phyloP scores from a whole-genome alignment of 106 monocot species.

The Amphibolis antarctica region DNA sequence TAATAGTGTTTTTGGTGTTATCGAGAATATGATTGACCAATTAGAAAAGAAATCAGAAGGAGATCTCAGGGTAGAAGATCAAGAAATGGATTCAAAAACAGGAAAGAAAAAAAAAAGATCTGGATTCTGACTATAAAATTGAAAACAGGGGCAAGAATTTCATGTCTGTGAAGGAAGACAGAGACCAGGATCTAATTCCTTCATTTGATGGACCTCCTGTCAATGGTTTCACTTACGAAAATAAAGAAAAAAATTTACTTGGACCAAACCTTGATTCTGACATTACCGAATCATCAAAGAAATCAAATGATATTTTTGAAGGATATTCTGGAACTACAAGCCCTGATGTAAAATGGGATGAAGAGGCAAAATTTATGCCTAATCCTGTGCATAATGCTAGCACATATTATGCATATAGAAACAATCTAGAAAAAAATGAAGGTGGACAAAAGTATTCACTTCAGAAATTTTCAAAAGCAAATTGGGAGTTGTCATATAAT shows the following conservation, averaged over 20 bases:
- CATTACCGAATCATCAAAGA: conserved; percentile 2
- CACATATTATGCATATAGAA: not conserved
- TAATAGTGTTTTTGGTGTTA: conserved; percentile 90
- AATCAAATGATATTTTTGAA: conserved; percentile 9
- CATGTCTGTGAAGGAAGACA: not conserved
- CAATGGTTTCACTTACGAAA: not conserved
- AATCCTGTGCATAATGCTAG: conserved; percentile 7
- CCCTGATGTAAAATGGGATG: conserved; percentile 4
- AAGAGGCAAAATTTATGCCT: conserved; percentile 1
- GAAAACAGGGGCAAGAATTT: not conserved
- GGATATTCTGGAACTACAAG: conserved; percentile 4
- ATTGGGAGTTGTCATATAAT: conserved; percentile 38
- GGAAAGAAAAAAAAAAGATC: not conserved
- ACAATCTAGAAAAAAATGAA: not conserved
- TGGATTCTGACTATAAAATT: conserved; percentile 4
- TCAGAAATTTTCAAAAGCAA: conserved; percentile 23
- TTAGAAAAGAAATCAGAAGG: conserved; percentile 53
- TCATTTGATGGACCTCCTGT: not conserved
- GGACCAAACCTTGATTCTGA: conserved; percentile 9
- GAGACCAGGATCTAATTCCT: not conserved
- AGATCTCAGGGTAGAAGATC: conserved; percentile 13
- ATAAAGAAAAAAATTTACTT: conserved; percentile 3
- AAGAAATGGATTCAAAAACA: conserved; percentile 15
- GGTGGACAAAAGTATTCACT: conserved; percentile 15
- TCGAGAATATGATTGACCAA: conserved; percentile 95